Conservation (phyloP, 768 basidiomycete species). For the Boletellus ananiceps region DNA sequence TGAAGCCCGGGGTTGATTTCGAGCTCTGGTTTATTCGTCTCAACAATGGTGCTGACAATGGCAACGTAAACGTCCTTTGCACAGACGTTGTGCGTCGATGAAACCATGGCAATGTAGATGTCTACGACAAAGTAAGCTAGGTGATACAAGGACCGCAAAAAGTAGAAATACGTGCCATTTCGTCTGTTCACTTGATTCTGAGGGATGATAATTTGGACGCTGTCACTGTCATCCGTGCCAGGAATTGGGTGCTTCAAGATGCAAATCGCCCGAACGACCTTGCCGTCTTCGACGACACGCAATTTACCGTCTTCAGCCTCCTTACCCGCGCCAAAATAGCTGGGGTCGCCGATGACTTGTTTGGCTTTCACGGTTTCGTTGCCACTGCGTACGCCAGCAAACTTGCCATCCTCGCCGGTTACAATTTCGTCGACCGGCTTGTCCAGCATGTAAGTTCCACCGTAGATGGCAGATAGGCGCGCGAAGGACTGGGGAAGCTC, state of each 20-base stretch:
- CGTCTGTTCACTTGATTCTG: slow-evolving; percentile 94
- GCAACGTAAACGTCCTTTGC: slow-evolving; percentile 94
- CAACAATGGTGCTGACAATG: slow-evolving; percentile 97
- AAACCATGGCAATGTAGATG: slow-evolving; percentile 98
- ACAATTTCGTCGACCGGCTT: slow-evolving; percentile 90
- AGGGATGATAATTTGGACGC: slow-evolving; percentile 95
- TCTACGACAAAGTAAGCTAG: slow-evolving; percentile 45
- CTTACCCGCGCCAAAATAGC: slow-evolving; percentile 85
- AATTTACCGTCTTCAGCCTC: slow-evolving; percentile 67
- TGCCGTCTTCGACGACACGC: slow-evolving; percentile 87
- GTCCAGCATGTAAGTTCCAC: slow-evolving; percentile 99
- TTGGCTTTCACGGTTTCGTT: slow-evolving; percentile 94
- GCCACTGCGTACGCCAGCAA: slow-evolving; percentile 86
- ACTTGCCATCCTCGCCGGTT: slow-evolving; percentile 79
- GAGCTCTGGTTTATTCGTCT: slow-evolving; percentile 85
- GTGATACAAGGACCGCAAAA: background rate
- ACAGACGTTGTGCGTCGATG: slow-evolving; percentile 95
- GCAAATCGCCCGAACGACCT: slow-evolving; percentile 95
- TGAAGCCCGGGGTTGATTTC: slow-evolving; percentile 92
- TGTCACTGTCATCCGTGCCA: slow-evolving; percentile 92
- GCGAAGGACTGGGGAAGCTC: slow-evolving; percentile 99
- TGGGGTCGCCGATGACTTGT: slow-evolving; percentile 96
- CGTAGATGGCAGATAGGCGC: slow-evolving; percentile 96
- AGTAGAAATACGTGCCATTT: slow-evolving; percentile 60
- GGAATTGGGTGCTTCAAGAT: slow-evolving; percentile 98